Evolutionary conservation across 495 filamentous ascomycete species (phyloP).

Genomic region (Rhizodiscina lignyota): DNA sequence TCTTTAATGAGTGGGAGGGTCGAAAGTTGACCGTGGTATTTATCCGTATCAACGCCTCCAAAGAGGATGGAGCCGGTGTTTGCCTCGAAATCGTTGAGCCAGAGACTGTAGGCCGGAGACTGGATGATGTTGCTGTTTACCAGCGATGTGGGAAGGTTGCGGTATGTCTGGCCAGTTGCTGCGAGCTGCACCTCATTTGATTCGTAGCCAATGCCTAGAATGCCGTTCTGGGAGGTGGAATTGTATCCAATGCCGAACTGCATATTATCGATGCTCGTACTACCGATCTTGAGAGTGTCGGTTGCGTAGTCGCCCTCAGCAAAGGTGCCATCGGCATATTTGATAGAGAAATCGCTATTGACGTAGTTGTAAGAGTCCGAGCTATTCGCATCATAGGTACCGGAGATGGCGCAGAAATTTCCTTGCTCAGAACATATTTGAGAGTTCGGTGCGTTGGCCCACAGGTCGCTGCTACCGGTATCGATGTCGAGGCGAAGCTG

Average conservation of each 20-base stretch:
- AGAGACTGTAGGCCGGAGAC: slow-evolving; percentile 73
- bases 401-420: slow-evolving; percentile 17
- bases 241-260: slow-evolving; percentile 80
- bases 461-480: slow-evolving; percentile 70
- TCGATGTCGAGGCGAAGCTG: slow-evolving; percentile 28
- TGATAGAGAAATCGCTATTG: slow-evolving; percentile 70
- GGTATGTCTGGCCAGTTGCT: slow-evolving; percentile 42
- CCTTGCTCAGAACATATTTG: slow-evolving; percentile 31
- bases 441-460: slow-evolving; percentile 59
- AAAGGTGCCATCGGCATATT: slow-evolving; percentile 74
- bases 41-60: slow-evolving; percentile 73
- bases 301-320: slow-evolving; percentile 71
- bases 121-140: slow-evolving; percentile 52
- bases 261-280: slow-evolving; percentile 38
- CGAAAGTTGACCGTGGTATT: slow-evolving; percentile 52
- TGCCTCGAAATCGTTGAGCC: slow-evolving; percentile 64
- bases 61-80: slow-evolving; percentile 72
- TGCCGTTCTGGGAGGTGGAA: slow-evolving; percentile 56
- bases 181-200: slow-evolving; percentile 67
- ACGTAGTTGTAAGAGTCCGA: slow-evolving; percentile 74
- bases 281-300: slow-evolving; percentile 58
- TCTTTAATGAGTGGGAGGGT: slow-evolving; percentile 50
- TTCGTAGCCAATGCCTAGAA: slow-evolving; percentile 82
- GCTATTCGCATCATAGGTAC: slow-evolving; percentile 41
- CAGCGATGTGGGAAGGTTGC: slow-evolving; percentile 66